Percentiles rank a stretch among this genome's conserved stretches.
phyloP scores from a whole-genome alignment of 345 rosid genomes.

The Noccaea bulbosa region DNA sequence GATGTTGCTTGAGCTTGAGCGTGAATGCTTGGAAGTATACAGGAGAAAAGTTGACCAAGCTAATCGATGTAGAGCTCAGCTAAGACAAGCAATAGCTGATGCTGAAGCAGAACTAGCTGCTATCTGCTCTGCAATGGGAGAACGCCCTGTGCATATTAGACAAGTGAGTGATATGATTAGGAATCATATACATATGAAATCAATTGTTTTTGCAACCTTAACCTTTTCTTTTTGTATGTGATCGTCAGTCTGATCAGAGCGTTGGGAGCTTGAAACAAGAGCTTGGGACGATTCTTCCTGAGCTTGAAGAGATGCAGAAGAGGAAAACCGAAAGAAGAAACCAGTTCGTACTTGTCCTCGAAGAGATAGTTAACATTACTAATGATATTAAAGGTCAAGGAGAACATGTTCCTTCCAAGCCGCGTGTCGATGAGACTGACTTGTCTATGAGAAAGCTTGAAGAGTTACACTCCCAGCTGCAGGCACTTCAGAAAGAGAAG shows the following conservation, averaged over 20 bases:
- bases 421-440: conserved; percentile 66
- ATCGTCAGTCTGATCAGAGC: conserved; percentile 72
- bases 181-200: not conserved
- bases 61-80: conserved; percentile 78
- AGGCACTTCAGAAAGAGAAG: conserved; percentile 76
- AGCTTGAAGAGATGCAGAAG: conserved; percentile 86
- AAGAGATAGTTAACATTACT: conserved; percentile 56
- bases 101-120: conserved; percentile 91
- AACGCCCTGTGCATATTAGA: conserved; percentile 84
- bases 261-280: conserved; percentile 85
- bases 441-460: conserved; percentile 80
- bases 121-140: conserved; percentile 89
- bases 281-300: conserved; percentile 71
- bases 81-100: conserved; percentile 85
- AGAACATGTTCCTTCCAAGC: conserved; percentile 40
- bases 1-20: conserved; percentile 91
- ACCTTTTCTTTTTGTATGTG: conserved; percentile 1
- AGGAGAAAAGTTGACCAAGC: conserved; percentile 93
- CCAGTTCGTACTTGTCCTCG: conserved; percentile 70
- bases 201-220: not conserved
- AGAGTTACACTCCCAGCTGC: conserved; percentile 67
- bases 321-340: conserved; percentile 77
- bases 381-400: conserved; percentile 63
- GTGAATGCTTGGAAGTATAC: conserved; percentile 92
- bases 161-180: conserved; percentile 55